phyloP scores from a whole-genome alignment of 768 basidiomycete genomes.

The Phlebiopsis flavidoalba region DNA sequence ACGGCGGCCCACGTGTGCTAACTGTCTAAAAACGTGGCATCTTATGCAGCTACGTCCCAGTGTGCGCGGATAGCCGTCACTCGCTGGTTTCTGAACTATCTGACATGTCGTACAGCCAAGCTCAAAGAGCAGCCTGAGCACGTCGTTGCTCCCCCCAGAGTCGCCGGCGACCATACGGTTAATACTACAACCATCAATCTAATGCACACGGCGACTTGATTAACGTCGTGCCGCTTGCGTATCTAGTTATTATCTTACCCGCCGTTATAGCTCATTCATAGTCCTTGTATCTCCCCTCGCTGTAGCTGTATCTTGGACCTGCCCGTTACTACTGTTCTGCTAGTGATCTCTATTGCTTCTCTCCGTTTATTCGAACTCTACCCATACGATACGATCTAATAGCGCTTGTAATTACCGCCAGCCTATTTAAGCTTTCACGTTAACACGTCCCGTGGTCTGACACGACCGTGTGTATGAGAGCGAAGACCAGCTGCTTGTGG shows the following conservation, averaged over 20 bases:
- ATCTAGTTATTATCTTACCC: not conserved
- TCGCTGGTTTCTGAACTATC: not conserved
- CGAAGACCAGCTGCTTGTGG: not conserved
- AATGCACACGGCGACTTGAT: not conserved
- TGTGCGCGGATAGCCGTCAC: constrained; percentile 41
- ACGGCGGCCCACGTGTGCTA: constrained; percentile 63
- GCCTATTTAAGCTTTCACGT: constrained; percentile 3
- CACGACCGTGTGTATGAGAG: constrained; percentile 11
- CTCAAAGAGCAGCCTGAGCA: constrained; percentile 4
- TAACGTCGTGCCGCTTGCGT: not conserved
- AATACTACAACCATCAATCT: not conserved
- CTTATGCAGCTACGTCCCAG: constrained; percentile 58
- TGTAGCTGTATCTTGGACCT: constrained; percentile 12
- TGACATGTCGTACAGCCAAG: constrained; percentile 1
- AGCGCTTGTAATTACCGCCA: not conserved
- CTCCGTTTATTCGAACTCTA: not conserved
- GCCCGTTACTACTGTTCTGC: not conserved
- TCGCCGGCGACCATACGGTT: constrained; percentile 4
- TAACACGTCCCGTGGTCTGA: not conserved
- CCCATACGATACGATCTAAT: not conserved
- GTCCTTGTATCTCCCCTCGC: not conserved
- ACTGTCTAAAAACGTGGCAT: constrained; percentile 58
- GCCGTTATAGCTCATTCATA: not conserved
- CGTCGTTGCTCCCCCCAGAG: not conserved
- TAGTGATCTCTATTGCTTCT: not conserved